Conservation (phyloP, 2,329 filamentous ascomycete species). For the Fusarium chlamydosporum region DNA sequence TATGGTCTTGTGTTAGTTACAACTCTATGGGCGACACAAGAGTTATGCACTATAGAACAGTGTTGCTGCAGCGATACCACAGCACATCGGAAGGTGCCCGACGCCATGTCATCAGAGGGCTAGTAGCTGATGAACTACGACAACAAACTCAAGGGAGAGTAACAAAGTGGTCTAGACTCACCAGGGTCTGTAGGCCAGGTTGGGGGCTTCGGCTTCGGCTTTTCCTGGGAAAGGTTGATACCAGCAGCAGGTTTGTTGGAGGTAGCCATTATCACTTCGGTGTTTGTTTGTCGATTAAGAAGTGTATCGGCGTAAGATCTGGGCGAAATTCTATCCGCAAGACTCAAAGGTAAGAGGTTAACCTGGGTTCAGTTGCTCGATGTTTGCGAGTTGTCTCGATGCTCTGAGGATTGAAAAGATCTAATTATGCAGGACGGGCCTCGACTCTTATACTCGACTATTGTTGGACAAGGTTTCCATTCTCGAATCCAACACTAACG, state of each 20-base stretch:
- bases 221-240: conserved; percentile 11
- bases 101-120: conserved; percentile 9
- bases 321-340: not conserved
- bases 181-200: conserved; percentile 33
- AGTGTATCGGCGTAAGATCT: not conserved
- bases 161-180: conserved; percentile 8
- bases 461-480: conserved; percentile 9
- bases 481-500: too few species aligned
- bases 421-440: not conserved
- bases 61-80: conserved; percentile 27
- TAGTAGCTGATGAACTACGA: not conserved
- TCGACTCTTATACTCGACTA: conserved; percentile 22
- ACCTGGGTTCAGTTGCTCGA: not conserved
- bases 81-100: conserved; percentile 19
- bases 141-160: not conserved
- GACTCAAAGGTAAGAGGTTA: not conserved
- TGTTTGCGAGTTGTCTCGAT: conserved; percentile 11
- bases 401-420: not conserved
- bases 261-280: conserved; percentile 27
- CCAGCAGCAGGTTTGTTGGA: conserved; percentile 7
- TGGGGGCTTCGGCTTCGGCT: conserved; percentile 32
- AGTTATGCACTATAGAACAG: conserved; percentile 19
- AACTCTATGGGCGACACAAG: conserved; percentile 14
- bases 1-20: conserved; percentile 24
- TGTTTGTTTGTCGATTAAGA: not conserved